Evolutionary conservation across 495 filamentous ascomycete genomes (phyloP).

Genomic region (Pyrenopolyporus hunteri): DNA sequence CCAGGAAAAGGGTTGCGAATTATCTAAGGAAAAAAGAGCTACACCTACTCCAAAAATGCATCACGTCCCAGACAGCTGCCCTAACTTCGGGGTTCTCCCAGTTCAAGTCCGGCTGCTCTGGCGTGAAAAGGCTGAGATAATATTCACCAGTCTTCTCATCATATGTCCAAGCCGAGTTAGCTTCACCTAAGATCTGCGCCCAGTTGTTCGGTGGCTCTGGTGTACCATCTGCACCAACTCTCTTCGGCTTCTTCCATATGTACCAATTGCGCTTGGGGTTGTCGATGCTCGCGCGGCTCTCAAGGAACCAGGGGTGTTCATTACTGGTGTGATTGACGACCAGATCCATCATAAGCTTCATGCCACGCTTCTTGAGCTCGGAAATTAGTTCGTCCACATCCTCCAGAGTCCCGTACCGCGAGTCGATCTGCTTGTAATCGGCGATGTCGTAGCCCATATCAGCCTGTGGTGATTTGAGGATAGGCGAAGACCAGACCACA

Average conservation of each 20-base stretch:
- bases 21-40: background rate
- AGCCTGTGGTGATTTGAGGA: slow-evolving; percentile 64
- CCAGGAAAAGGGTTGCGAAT: background rate
- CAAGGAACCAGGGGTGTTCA: slow-evolving; percentile 68
- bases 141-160: slow-evolving; percentile 62
- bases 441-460: slow-evolving; percentile 65
- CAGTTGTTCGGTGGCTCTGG: slow-evolving; percentile 68
- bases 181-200: slow-evolving; percentile 61
- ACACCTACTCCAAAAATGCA: slow-evolving; percentile 62
- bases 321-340: slow-evolving; percentile 71
- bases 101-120: slow-evolving; percentile 68
- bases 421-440: slow-evolving; percentile 65
- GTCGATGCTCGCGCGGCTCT: slow-evolving; percentile 58
- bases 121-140: slow-evolving; percentile 65
- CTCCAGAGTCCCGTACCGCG: slow-evolving; percentile 62
- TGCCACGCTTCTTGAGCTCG: slow-evolving; percentile 60
- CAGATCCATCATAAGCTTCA: slow-evolving; percentile 69
- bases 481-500: slow-evolving; percentile 34
- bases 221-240: slow-evolving; percentile 54
- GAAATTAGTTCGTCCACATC: slow-evolving; percentile 63
- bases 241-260: slow-evolving; percentile 63
- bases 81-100: slow-evolving; percentile 66
- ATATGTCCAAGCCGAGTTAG: slow-evolving; percentile 64
- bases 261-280: slow-evolving; percentile 67
- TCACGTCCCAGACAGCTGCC: slow-evolving; percentile 62